Base-by-base conservation (phyloP, 1,139 yeast species). In the Debaryomyces coudertii region DNA sequence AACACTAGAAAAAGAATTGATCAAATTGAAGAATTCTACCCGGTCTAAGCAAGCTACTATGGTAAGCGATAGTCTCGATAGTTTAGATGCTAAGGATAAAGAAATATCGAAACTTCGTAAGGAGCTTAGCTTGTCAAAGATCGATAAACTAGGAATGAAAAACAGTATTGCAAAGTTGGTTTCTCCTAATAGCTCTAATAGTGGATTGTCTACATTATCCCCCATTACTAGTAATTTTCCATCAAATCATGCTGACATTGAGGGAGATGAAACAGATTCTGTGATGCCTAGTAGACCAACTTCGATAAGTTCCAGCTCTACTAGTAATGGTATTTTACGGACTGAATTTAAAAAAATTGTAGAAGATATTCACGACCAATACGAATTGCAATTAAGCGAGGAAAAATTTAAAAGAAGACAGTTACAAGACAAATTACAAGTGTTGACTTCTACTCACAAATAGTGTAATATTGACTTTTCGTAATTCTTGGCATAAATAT, bases 261-360 rank as follows among this genome's bases (percentile, higher is more conserved):
- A 56, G 5, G 60, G 54, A 9, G 54, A 55, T n/a, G 57, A 54
- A 23, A 48, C 25, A 9, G 36, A 35, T 12, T 16, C n/a, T 54
- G 52, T 39, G 56, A 47, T 14, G 11, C 42, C 56, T 5, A 51
- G 58, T 24, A 53, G 60, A 45, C 65, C 64, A 18, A 53, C 54
- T 5, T 56, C 62, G 1, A 40, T 44, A 23, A 45, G 45, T 12
- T 30, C 45, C 15, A 43, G 38, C 36, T 60, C 61, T 7, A 66
- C 60, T 52, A 69, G 75, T 55, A 72, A 64, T 44, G 77, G 73
- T 1, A 80, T 85, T 1, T 68, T 87, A 54, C 73, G 90, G 47
- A 79, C 83, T 54, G 92, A 87, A 63, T 87, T 87, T 69, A 83
- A 82, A 57, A 82, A 80, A 56, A 76, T 87, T 36, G 84, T 87